Conservation (phyloP, 257 asterid species). For the Solanum virginianum region DNA sequence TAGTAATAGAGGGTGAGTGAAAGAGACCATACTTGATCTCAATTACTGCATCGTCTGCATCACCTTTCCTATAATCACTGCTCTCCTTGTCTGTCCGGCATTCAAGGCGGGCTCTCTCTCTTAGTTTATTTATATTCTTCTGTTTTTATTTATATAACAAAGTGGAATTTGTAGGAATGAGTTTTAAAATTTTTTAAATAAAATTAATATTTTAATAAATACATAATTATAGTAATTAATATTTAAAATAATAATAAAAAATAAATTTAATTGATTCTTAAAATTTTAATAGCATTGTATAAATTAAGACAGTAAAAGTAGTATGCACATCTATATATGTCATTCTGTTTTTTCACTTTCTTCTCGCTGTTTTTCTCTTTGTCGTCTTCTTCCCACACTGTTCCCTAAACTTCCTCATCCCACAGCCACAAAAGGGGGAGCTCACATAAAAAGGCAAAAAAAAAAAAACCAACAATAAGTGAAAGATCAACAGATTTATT, state of each 20-base stretch:
- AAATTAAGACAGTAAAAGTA: not conserved
- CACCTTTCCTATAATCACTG: conserved; percentile 10
- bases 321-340: not conserved
- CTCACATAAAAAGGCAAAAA: not conserved
- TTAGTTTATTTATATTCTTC: not conserved
- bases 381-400: not conserved
- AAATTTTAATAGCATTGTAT: fast-evolving
- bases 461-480: fast-evolving
- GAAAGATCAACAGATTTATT: not conserved
- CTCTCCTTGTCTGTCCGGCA: conserved; percentile 42
- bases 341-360: not conserved
- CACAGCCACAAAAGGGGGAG: not conserved
- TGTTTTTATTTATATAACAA: not conserved
- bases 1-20: not conserved
- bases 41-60: conserved; percentile 11
- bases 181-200: no score
- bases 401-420: not conserved
- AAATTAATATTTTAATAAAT: no score
- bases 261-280: not conserved
- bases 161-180: no score
- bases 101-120: conserved; percentile 38
- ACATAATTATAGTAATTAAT: not conserved
- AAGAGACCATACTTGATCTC: conserved; percentile 25
- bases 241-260: not conserved
- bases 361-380: not conserved